Evolutionary conservation across 2,329 filamentous ascomycete species (phyloP).

Genomic region (Balansia obtecta): DNA sequence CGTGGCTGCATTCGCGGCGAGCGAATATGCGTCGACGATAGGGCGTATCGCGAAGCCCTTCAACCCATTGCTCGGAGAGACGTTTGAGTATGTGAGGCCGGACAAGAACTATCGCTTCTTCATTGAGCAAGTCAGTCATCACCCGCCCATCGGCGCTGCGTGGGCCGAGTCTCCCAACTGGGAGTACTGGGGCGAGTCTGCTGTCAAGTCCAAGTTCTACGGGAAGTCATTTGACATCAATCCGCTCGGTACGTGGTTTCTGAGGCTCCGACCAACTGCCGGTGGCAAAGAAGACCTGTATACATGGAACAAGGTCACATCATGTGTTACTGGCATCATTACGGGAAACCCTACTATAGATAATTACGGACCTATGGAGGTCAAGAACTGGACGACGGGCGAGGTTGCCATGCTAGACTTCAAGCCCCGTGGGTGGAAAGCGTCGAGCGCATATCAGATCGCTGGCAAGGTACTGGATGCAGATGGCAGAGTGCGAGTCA

Average conservation of each 20-base stretch:
- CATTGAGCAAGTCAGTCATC: constrained; percentile 95
- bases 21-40: constrained; percentile 93
- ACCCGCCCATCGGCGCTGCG: constrained; percentile 86
- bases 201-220: constrained; percentile 93
- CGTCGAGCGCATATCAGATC: constrained; percentile 80
- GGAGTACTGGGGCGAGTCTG: constrained; percentile 96
- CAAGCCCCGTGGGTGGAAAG: constrained; percentile 93
- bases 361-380: constrained; percentile 93
- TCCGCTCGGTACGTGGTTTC: constrained; percentile 91
- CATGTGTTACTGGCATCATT: constrained; percentile 95
- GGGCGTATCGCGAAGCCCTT: constrained; percentile 96
- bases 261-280: constrained; percentile 63
- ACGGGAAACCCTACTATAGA: constrained; percentile 94
- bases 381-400: constrained; percentile 94
- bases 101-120: constrained; percentile 98
- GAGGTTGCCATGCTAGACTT: constrained; percentile 86
- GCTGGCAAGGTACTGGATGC: constrained; percentile 73
- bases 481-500: constrained; percentile 71
- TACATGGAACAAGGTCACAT: constrained; percentile 98
- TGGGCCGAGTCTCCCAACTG: constrained; percentile 87
- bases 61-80: constrained; percentile 91
- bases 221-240: constrained; percentile 97
- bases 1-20: constrained; percentile 89
- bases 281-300: constrained; percentile 78
- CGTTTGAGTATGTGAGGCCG: constrained; percentile 88